Percentiles rank a stretch among this genome's conserved stretches.
Conservation (phyloP, 176 grass and related monocot genomes). For the Triticum dicoccoides region DNA sequence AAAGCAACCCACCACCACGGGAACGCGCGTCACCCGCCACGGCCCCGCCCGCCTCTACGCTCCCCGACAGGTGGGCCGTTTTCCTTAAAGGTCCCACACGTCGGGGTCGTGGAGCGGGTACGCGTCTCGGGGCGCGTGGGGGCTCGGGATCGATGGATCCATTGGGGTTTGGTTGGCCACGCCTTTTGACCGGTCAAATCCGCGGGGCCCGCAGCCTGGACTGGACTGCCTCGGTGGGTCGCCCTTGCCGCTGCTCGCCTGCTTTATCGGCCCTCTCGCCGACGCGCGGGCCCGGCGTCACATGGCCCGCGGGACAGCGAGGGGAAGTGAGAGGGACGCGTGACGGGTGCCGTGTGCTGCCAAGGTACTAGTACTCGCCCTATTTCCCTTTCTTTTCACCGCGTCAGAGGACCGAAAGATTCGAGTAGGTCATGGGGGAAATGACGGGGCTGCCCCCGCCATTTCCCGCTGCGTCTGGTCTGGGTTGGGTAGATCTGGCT, state of each 20-base stretch:
- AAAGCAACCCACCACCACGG: constrained; percentile 40
- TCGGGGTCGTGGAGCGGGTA: fast-evolving
- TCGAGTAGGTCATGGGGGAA: not conserved
- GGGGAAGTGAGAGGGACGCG: not conserved
- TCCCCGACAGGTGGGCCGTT: not conserved
- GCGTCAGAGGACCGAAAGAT: constrained; percentile 38
- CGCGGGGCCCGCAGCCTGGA: constrained; percentile 12
- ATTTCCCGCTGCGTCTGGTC: not conserved
- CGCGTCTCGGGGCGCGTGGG: not conserved
- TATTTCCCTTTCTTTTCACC: constrained; percentile 13
- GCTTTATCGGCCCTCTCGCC: not conserved
- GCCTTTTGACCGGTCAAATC: constrained; percentile 66
- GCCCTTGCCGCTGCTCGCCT: not conserved
- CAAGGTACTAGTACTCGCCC: not conserved
- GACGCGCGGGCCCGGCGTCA: not conserved
- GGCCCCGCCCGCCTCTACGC: fast-evolving
- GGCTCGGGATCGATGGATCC: constrained; percentile 27
- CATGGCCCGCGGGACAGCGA: not conserved
- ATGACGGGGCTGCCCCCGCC: constrained; percentile 25
- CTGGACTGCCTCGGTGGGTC: not conserved
- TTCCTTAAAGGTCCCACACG: fast-evolving
- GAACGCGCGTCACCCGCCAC: not conserved
- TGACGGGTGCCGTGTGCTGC: not conserved
- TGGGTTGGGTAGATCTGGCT: constrained; percentile 33
- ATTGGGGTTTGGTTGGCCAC: constrained; percentile 28